Percentiles rank a stretch among this genome's conserved stretches.
Evolutionary conservation across 352 stramenopile species (phyloP).

Genomic region (Pythium chondricola): DNA sequence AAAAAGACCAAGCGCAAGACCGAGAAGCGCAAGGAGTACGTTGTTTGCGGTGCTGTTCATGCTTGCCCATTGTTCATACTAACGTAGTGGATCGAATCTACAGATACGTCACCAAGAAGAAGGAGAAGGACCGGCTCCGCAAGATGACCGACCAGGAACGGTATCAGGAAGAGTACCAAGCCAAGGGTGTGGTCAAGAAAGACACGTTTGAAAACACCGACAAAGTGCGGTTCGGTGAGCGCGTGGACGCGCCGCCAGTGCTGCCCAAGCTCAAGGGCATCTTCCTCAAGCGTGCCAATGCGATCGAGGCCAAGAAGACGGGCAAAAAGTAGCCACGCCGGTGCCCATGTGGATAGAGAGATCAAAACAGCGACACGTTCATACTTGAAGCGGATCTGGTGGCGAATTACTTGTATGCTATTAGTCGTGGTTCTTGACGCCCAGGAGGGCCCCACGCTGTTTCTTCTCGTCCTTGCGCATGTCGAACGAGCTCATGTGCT

Average conservation of each 20-base stretch:
- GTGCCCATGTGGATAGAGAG: not conserved
- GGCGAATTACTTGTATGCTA: no score
- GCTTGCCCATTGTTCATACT: no score
- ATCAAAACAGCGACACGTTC: no score
- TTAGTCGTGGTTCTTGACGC: conserved; percentile 33
- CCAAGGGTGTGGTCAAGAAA: conserved; percentile 54
- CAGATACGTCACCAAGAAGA: conserved; percentile 69
- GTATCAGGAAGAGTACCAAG: conserved; percentile 74
- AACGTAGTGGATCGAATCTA: no score
- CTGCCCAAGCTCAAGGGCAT: conserved; percentile 77
- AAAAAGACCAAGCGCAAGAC: conserved; percentile 67
- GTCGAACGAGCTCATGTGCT: conserved; percentile 78
- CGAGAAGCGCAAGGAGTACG: conserved; percentile 67
- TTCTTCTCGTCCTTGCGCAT: conserved; percentile 59
- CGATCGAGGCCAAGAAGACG: conserved; percentile 23
- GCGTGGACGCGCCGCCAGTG: conserved; percentile 74
- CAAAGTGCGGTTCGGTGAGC: conserved; percentile 64
- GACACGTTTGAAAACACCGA: conserved; percentile 66
- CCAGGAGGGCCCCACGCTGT: conserved; percentile 44
- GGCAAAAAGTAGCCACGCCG: conserved; percentile 8
- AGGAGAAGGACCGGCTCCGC: conserved; percentile 48
- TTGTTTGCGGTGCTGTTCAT: not conserved
- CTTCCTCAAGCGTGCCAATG: conserved; percentile 71
- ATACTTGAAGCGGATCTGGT: no score
- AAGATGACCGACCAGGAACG: conserved; percentile 81